Evolutionary conservation across 2,329 filamentous ascomycete genomes (phyloP).

Genomic region (Ophiocordyceps camponoti-saundersi): DNA sequence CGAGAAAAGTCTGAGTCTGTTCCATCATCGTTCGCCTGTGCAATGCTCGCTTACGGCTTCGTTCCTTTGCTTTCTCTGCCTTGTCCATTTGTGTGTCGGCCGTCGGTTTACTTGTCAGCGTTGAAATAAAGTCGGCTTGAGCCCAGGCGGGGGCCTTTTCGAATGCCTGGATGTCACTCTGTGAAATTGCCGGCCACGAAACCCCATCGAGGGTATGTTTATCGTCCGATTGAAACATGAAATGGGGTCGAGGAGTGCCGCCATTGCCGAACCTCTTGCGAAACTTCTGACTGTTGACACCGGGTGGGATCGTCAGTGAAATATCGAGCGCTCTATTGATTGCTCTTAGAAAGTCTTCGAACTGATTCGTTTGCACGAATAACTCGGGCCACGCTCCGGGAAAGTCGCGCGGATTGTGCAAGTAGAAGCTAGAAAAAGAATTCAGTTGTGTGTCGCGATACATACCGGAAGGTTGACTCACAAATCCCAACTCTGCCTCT

Average conservation of each 20-base stretch:
- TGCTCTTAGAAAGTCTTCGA: constrained; percentile 43
- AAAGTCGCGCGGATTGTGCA: constrained; percentile 31
- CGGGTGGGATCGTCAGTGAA: constrained; percentile 38
- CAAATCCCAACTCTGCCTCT: constrained; percentile 56
- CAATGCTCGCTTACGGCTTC: constrained; percentile 28
- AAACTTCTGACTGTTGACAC: constrained; percentile 35
- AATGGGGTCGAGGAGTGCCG: constrained; percentile 47
- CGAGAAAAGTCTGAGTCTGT: constrained; percentile 53
- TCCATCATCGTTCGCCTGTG: constrained; percentile 37
- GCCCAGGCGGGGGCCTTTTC: constrained; percentile 6
- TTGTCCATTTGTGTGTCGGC: not conserved
- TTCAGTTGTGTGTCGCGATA: not conserved
- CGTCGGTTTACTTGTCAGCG: not conserved
- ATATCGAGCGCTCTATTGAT: constrained; percentile 44
- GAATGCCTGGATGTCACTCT: constrained; percentile 16
- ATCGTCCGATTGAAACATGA: constrained; percentile 39
- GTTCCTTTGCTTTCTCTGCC: constrained; percentile 13
- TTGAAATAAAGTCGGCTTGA: constrained; percentile 1
- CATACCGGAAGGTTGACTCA: constrained; percentile 25
- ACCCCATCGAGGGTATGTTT: constrained; percentile 16
- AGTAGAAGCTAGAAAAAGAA: constrained; percentile 41
- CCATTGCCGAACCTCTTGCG: constrained; percentile 42
- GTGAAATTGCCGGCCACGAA: constrained; percentile 17
- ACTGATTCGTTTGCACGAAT: constrained; percentile 50
- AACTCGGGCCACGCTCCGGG: constrained; percentile 36